Base-by-base conservation (phyloP, 805 yeast genomes). In the Lachancea thermotolerans region DNA sequence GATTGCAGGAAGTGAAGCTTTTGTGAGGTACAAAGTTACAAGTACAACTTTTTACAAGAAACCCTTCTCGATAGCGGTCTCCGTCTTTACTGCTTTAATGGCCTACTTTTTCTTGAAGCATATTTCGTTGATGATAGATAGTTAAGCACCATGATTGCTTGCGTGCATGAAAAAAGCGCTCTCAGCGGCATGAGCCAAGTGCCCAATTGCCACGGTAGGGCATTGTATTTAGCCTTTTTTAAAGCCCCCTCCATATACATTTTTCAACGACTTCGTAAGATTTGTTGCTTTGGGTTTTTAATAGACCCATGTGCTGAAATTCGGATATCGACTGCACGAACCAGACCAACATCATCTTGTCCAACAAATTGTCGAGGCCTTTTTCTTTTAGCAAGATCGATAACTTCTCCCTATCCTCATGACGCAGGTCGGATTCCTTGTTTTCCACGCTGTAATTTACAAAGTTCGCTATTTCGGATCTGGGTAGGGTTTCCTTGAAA, bases 261-360 rank as follows among this genome's bases (percentile, higher is more conserved):
- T 64, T 64, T 47, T 64, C 67, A 5, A 61, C 51, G 10, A 52
- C 44, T 36, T 62, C 66, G 42, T 50, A 48, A 27, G 53, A 60
- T 17, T 53, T 55, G 34, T 71, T 72, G 18, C 68, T 66, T 36
- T 74, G 75, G 42, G 81, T 83, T 51, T 79, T 79, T 15, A 87
- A 59, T 39, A 86, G 65, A 0, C 96, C 96, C 45, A 85, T 66
- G 50, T 75, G 67, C 47, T 79, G 77, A 47, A 89, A 68, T 57
- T 88, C 95, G 21, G 76, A 76, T 40, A 90, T 71, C 15, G 80
- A 79, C 53, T 85, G 90, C 49, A 85, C 66, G 58, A 89, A 89
- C 78, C 93, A 78, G 3, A 87, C 75, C 52, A 84, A 68, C 0
- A 80, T 66, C 39, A 81, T 54, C 48, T 77, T 75, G 37, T 81